Conservation (phyloP, 495 filamentous ascomycete species). For the Hypoxylon fuscum region DNA sequence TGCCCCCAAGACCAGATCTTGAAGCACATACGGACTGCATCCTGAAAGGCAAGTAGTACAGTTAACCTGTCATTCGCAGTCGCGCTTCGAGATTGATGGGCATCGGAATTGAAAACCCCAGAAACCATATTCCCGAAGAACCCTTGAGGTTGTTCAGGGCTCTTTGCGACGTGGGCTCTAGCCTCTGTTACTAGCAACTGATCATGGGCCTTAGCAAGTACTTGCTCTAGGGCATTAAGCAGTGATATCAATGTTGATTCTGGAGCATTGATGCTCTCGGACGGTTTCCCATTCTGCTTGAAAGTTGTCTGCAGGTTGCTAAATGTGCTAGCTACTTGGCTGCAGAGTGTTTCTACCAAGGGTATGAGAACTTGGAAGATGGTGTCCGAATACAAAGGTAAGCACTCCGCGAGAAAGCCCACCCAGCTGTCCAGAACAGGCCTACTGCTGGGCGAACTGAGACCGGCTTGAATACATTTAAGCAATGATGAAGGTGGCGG, state of each 20-base stretch:
- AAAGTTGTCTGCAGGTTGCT: constrained; percentile 67
- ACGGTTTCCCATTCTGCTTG: constrained; percentile 46
- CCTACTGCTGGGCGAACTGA: constrained; percentile 77
- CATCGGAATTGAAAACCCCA: constrained; percentile 85
- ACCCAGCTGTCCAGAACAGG: constrained; percentile 91
- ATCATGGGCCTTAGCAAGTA: constrained; percentile 88
- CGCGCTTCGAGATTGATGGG: constrained; percentile 73
- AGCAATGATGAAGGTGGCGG: constrained; percentile 79
- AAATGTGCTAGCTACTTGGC: constrained; percentile 76
- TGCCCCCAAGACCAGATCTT: constrained; percentile 94
- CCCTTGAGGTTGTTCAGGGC: constrained; percentile 83
- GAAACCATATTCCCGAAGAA: constrained; percentile 99
- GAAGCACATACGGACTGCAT: constrained; percentile 90
- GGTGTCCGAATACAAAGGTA: constrained; percentile 80
- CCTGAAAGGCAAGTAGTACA: constrained; percentile 95
- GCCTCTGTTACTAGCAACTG: constrained; percentile 79
- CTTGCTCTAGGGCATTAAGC: constrained; percentile 88
- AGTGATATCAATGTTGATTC: constrained; percentile 79
- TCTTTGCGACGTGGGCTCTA: constrained; percentile 71
- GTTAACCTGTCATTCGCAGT: constrained; percentile 94
- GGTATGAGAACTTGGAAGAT: constrained; percentile 92
- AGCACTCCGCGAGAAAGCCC: constrained; percentile 80
- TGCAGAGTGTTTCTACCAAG: constrained; percentile 87
- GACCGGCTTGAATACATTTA: constrained; percentile 82
- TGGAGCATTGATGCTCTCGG: constrained; percentile 53